Percentiles rank a stretch among this genome's conserved stretches.
phyloP scores from a whole-genome alignment of 2,329 filamentous ascomycete species.

The Alternaria postmessia region DNA sequence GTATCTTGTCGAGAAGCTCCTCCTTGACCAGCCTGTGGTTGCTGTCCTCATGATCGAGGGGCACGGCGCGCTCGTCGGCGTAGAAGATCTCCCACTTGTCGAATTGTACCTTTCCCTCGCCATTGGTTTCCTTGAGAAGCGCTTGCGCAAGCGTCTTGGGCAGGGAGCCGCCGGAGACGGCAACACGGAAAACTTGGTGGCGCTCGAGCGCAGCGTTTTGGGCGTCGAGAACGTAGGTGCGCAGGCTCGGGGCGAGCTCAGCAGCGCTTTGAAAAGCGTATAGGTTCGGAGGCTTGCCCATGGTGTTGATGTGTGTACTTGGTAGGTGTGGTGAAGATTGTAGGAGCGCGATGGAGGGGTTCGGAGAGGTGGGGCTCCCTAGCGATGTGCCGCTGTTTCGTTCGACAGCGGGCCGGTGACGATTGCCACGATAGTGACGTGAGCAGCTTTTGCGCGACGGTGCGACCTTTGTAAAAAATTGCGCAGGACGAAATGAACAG shows the following conservation, averaged over 20 bases:
- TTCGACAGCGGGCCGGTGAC: slow-evolving; percentile 21
- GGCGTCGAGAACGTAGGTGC: slow-evolving; percentile 80
- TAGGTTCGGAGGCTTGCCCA: slow-evolving; percentile 65
- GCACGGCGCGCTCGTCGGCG: slow-evolving; percentile 94
- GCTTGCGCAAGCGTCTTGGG: slow-evolving; percentile 87
- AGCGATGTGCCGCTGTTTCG: slow-evolving; percentile 18
- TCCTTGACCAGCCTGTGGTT: slow-evolving; percentile 90
- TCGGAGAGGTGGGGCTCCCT: slow-evolving; percentile 16
- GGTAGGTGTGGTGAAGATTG: slow-evolving; percentile 20
- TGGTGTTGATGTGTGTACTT: slow-evolving; percentile 29
- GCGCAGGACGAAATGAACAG: slow-evolving; percentile 1
- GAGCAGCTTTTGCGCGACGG: slow-evolving; percentile 9
- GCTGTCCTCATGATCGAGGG: slow-evolving; percentile 89
- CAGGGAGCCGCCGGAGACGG: slow-evolving; percentile 91
- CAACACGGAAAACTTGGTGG: slow-evolving; percentile 87
- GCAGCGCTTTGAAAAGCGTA: slow-evolving; percentile 78
- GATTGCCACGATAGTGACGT: slow-evolving; percentile 26
- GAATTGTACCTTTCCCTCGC: slow-evolving; percentile 75
- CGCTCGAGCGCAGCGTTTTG: slow-evolving; percentile 82
- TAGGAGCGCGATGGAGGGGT: slow-evolving; percentile 24
- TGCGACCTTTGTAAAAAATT: neutral
- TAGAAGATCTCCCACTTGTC: slow-evolving; percentile 98
- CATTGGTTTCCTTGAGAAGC: slow-evolving; percentile 67
- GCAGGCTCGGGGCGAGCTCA: slow-evolving; percentile 77
- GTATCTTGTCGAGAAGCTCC: slow-evolving; percentile 89